Evolutionary conservation across 2,329 filamentous ascomycete genomes (phyloP), one percentile per base, ranked within the genome.

Genomic region (Phialemonium atrogriseum): DNA sequence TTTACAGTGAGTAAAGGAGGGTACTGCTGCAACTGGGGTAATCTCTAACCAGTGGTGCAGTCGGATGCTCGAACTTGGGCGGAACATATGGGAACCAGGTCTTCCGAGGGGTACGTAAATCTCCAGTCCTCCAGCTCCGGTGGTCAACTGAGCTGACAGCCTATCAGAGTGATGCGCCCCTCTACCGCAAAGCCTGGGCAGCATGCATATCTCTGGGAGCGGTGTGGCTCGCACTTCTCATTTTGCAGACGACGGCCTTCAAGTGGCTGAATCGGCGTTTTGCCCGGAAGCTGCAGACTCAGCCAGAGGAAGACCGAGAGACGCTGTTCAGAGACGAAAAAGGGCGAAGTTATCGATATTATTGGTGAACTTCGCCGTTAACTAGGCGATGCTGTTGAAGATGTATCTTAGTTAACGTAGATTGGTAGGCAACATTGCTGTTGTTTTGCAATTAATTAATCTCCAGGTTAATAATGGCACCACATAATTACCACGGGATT

Each of bases 61-160:
- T 44, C 30, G 42, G 42, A 13, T 44, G 42, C 29, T 44, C 42
- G 10, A 44, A 44, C 13, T 16, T 43, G 6, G 42, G 42, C 18
- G 42, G 40, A 11, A 44, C 42, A 19, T 44, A 43, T 26, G 42
- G 42, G n/a, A 44, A 43, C 13, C 40, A 44, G 27, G 40, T 44
- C 5, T 44, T 44, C 19, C 24, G 42, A 36, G 42, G 40, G 27
- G 42, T 44, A 39, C 34, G 40, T 36, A 18, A 4, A 14, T 10
- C 21, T 20, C 17, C 12, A 8, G 10, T 11, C n/a, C n/a, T n/a
- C n/a, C n/a, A n/a, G n/a, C n/a, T n/a, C n/a, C n/a, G n/a, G n/a
- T n/a, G n/a, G n/a, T n/a, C n/a, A 25, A 24, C 11, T 25, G 23
- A n/a, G 15, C 20, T 26, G 12, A 32, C 20, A 24, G 10, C 30